Evolutionary conservation across 495 filamentous ascomycete genomes (phyloP), one percentile per base, ranked within the genome.

Genomic region (Lophiostoma macrostomum): DNA sequence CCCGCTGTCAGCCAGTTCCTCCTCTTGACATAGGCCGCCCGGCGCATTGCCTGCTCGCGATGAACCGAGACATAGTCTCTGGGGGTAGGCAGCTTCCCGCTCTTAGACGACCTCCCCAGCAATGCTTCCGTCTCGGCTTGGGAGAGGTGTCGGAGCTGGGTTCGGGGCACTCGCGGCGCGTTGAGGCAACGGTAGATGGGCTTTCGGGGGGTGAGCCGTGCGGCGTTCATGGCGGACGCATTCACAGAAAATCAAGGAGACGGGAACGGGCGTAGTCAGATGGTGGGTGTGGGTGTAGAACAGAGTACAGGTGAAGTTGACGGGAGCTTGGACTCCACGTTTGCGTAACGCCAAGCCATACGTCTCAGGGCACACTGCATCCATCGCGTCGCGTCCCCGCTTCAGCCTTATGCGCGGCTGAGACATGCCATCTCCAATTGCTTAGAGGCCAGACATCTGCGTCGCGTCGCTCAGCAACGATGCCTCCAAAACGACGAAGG

Each of bases 141-240:
- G 3, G 59, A 46, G 36, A 34, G 27, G 24, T 36, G 27, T 8
- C 58, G 60, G 19, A 44, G 38, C 14, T 23, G 53, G 18, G 42
- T 18, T 12, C 34, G 41, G n/a, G 36, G 55, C 10, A 40, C n/a
- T 10, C 38, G 31, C 14, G 60, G 50, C 12, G 51, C 25, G 34
- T 59, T 44, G 36, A 59, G 56, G 18, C 59, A 63, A 42, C 54
- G 59, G 50, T 45, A 43, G 38, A 60, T 18, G 20, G 55, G 35
- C 1, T 46, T 55, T 10, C 45, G 50, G 42, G 29, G 22, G 14
- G 37, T 3, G 23, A 56, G 27, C 25, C 60, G 60, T 51, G 47
- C 19, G n/a, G 54, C 4, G 27, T 30, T 52, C 60, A 63, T 63
- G 27, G 10, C 50, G 56, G 14, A 23, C 24, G 37, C 3, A 11